These are phyloP conservation scores for Xylaria nigripes DNA, from an alignment of 495 filamentous ascomycete species.

Conservation along the genomic window DNA sequence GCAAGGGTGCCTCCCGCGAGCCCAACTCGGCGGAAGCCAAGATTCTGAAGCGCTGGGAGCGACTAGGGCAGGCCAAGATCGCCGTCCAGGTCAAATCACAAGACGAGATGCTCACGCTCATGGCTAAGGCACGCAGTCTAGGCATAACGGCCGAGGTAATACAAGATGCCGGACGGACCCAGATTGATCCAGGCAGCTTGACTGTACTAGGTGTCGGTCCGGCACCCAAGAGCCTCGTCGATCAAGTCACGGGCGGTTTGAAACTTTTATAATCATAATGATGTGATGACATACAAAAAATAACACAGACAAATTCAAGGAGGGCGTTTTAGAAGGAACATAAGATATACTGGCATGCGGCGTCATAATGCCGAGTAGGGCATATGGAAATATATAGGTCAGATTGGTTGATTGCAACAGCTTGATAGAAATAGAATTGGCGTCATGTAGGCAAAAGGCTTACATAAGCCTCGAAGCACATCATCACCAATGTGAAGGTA, in stretches of 20 bases:
- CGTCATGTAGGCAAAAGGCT: not conserved
- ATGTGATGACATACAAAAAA: not conserved
- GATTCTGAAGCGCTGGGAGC: slow-evolving; percentile 80
- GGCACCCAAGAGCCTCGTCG: slow-evolving; percentile 77
- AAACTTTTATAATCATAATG: slow-evolving; percentile 60
- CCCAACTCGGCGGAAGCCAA: slow-evolving; percentile 45
- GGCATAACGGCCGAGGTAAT: slow-evolving; percentile 84
- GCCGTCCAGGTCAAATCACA: slow-evolving; percentile 78
- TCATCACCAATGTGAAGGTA: not conserved
- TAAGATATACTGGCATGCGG: too few species aligned
- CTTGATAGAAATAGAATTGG: slow-evolving; percentile 3
- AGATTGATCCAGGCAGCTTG: slow-evolving; percentile 85
- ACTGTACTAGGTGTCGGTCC: slow-evolving; percentile 88
- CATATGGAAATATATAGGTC: not conserved
- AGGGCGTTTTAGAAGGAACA: not conserved
- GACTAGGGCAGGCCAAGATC: slow-evolving; percentile 79
- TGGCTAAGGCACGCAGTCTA: slow-evolving; percentile 70
- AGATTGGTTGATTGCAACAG: not conserved
- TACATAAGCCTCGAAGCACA: not conserved
- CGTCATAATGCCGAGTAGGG: not conserved
- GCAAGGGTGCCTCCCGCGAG: slow-evolving; percentile 39
- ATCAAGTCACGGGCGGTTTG: slow-evolving; percentile 77
- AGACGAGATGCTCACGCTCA: slow-evolving; percentile 69
- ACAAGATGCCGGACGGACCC: slow-evolving; percentile 90
- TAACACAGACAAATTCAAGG: not conserved